phyloP scores from a whole-genome alignment of 2,329 filamentous ascomycete species.

The Venturia nashicola region DNA sequence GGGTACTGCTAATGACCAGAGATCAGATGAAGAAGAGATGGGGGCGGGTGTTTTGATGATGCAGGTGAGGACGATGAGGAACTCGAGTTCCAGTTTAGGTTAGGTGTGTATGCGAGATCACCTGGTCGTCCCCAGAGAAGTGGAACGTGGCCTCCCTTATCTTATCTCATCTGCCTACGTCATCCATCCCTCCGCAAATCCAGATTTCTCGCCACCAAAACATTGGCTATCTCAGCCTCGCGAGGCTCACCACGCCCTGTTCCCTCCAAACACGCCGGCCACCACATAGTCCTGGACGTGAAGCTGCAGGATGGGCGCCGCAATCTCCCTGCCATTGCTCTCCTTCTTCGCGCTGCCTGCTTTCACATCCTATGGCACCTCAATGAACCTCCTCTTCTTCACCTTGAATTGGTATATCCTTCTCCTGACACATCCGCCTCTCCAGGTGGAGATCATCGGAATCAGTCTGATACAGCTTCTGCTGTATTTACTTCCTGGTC shows the following conservation, averaged over 20 bases:
- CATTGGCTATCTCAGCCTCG: neutral
- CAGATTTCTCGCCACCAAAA: neutral
- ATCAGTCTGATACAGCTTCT: neutral
- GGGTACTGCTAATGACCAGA: no score
- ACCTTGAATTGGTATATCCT: constrained; percentile 11
- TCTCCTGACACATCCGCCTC: constrained; percentile 9
- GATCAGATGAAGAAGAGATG: no score
- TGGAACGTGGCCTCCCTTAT: no score
- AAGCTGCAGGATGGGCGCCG: constrained; percentile 23
- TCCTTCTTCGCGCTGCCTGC: constrained; percentile 21
- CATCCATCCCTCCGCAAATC: neutral
- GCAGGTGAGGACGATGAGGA: neutral
- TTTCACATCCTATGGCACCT: constrained; percentile 21
- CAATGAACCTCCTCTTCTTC: constrained; percentile 12
- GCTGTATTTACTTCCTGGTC: constrained; percentile 9
- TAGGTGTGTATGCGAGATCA: neutral
- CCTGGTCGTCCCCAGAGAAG: neutral
- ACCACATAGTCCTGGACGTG: neutral
- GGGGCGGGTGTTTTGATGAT: no score
- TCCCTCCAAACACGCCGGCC: no score
- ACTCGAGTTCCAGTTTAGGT: neutral
- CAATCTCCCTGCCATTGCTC: constrained; percentile 10
- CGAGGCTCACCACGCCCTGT: neutral
- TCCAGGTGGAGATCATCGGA: constrained; percentile 9
- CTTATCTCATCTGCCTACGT: neutral